Percentiles rank a stretch among this genome's conserved stretches.
phyloP scores from a whole-genome alignment of 495 filamentous ascomycete species.

The Tetracladium marchalianum region DNA sequence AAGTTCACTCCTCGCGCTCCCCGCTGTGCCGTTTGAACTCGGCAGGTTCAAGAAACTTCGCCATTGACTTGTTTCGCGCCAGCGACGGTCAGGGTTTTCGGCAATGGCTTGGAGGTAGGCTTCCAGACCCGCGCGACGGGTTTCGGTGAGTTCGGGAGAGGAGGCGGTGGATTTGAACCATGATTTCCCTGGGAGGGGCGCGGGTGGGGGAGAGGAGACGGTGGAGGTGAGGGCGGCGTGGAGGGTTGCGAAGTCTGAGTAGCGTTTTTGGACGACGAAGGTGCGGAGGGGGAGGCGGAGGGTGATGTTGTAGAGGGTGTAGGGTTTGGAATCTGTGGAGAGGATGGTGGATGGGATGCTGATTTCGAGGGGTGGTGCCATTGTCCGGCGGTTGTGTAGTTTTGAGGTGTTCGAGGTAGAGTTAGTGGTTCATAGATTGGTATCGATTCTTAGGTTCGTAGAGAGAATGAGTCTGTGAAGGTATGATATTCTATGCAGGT shows the following conservation, averaged over 20 bases:
- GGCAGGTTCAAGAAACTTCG: slow-evolving; percentile 81
- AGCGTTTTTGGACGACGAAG: slow-evolving; percentile 82
- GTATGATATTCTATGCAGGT: too few species aligned
- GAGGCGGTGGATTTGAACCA: slow-evolving; percentile 76
- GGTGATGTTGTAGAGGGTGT: slow-evolving; percentile 87
- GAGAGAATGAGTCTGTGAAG: too few species aligned
- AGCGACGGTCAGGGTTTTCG: slow-evolving; percentile 60
- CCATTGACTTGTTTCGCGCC: slow-evolving; percentile 81
- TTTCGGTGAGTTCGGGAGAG: slow-evolving; percentile 69
- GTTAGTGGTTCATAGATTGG: background rate
- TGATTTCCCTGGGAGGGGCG: slow-evolving; percentile 65
- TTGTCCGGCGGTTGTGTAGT: slow-evolving; percentile 21
- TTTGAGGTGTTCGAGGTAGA: background rate
- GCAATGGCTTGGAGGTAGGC: slow-evolving; percentile 76
- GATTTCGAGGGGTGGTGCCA: slow-evolving; percentile 72
- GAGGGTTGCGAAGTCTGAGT: slow-evolving; percentile 80
- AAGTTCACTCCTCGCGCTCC: slow-evolving; percentile 29
- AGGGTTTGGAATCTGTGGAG: slow-evolving; percentile 54
- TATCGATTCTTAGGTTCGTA: too few species aligned
- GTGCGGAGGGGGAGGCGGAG: slow-evolving; percentile 81
- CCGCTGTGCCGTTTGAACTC: slow-evolving; percentile 30
- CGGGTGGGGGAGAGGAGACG: slow-evolving; percentile 9
- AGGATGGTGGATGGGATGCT: slow-evolving; percentile 68
- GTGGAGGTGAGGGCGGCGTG: slow-evolving; percentile 48
- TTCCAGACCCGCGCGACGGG: slow-evolving; percentile 67